Base-by-base conservation (phyloP, 2,329 filamentous ascomycete genomes). In the Teratosphaeriaceae sp. region DNA sequence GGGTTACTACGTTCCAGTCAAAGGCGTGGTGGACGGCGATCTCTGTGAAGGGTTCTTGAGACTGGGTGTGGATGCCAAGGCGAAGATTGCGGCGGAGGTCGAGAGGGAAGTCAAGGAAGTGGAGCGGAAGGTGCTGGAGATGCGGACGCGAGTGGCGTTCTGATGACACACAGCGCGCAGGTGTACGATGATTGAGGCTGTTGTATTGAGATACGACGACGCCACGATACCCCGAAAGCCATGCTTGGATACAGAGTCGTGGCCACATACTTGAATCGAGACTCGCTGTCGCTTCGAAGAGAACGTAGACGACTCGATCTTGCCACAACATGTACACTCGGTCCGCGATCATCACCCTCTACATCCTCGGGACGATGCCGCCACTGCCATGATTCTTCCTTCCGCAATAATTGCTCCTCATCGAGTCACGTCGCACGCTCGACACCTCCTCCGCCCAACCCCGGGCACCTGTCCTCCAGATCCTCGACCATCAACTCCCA, bases 21-120 rank as follows among this genome's bases (percentile, higher is more conserved):
- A 98, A 74, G 89, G 89, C 7, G 82, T 94, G 21, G 95, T 99
- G 57, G 92, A 99, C 65, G 92, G 92, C 21, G 92, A 99, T 67
- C 72, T 99, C 30, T 95, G 92, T 58, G 92, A 99, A 72, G 79
- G 88, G 54, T 98, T 88, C 66, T 79, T 88, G 45, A 69, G 92
- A 46, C 72, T 98, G 47, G 76, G 84, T 20, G 84, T 82, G 54
- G 90, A 96, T 58, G 89, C 87, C 72, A 95, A 96, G 74, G 82
- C 88, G 66, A 88, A 89, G 79, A 94, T 98, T 70, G 90, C 90
- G 2, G 88, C 78, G 39, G 90, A 97, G 66, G 67, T 97, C 54
- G 92, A 97, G 66, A 82, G 92, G 45, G 90, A 86, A 31, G 82
- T 96, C 43, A 72, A 88, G 55, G 87, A 97, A 67, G 92, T 98